Percentiles rank a stretch among this genome's conserved stretches.
phyloP scores from a whole-genome alignment of 768 basidiomycete genomes.

The Mycena crocata region DNA sequence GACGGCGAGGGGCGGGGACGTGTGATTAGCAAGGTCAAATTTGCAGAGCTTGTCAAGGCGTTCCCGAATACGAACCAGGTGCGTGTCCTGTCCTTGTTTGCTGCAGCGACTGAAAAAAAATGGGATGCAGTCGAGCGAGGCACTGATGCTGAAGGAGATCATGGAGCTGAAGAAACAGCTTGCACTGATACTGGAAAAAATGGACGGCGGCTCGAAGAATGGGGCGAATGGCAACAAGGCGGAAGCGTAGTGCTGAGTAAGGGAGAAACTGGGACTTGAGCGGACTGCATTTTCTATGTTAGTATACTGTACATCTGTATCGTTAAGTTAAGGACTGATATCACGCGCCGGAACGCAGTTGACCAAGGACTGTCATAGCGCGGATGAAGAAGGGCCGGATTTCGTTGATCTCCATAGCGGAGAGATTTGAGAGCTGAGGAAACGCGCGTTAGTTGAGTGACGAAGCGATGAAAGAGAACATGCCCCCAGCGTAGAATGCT shows the following conservation, averaged over 20 bases:
- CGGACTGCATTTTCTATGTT: not conserved
- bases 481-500: conserved; percentile 86
- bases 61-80: conserved; percentile 84
- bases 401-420: conserved; percentile 94
- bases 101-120: conserved; percentile 3
- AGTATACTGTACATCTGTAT: conserved; percentile 9
- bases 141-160: conserved; percentile 74
- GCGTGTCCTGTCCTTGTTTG: conserved; percentile 39
- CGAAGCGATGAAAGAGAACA: conserved; percentile 38
- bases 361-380: conserved; percentile 79
- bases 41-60: conserved; percentile 72
- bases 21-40: conserved; percentile 77
- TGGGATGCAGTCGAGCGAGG: conserved; percentile 73
- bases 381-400: conserved; percentile 90
- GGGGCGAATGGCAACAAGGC: not conserved
- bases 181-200: conserved; percentile 48
- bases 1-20: conserved; percentile 64
- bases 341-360: conserved; percentile 49
- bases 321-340: not conserved
- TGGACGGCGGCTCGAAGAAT: conserved; percentile 40
- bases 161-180: conserved; percentile 63
- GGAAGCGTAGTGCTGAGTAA: not conserved
- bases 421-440: conserved; percentile 83
- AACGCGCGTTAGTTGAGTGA: not conserved
- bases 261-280: not conserved